These are phyloP conservation scores for Trypanosoma avium DNA, from an alignment of 208 protist species.

Conservation along the genomic window DNA sequence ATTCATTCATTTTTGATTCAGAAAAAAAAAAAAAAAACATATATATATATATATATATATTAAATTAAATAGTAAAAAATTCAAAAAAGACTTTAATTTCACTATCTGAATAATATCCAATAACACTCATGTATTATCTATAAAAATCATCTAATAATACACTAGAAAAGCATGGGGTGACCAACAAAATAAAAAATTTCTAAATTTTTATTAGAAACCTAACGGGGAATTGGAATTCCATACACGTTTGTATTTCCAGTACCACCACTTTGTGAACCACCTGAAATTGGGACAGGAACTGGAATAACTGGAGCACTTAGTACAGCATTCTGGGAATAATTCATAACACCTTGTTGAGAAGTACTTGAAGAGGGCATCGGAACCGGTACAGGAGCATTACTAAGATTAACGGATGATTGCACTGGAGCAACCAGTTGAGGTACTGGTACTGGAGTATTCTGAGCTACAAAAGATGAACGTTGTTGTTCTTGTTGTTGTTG, in stretches of 20 bases:
- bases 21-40: not conserved
- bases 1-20: not conserved
- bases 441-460: no score
- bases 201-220: not conserved
- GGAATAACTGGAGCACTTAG: not conserved
- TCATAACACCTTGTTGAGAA: not conserved
- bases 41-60: not conserved
- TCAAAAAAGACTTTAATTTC: not conserved
- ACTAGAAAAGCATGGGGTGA: no score
- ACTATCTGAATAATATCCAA: no score
- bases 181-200: not conserved
- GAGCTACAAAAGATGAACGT: no score
- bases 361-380: not conserved
- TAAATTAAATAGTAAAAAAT: not conserved
- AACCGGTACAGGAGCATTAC: not conserved
- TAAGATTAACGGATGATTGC: not conserved
- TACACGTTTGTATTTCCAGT: not conserved
- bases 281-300: not conserved
- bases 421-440: no score
- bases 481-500: no score
- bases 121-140: no score
- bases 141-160: no score
- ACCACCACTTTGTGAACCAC: not conserved
- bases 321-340: not conserved
- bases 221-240: no score